Evolutionary conservation across 352 stramenopile species (phyloP).

Genomic region (Aphanomyces euteiches): DNA sequence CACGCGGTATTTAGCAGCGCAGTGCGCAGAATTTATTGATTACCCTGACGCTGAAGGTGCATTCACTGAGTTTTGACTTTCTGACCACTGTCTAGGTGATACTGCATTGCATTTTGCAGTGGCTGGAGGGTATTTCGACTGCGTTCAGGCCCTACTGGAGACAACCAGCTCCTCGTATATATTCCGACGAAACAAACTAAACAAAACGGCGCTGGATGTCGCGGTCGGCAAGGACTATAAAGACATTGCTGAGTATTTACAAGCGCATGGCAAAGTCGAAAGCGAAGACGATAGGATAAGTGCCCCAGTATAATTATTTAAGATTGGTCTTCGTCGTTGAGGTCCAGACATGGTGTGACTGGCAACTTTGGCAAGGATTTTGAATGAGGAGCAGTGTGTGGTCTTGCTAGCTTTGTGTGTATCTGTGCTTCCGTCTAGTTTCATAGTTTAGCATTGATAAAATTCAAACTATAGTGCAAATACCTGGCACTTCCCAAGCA

Average conservation of each 20-base stretch:
- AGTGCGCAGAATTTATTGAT: conserved; percentile 61
- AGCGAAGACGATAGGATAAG: neutral
- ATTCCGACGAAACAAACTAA: conserved; percentile 52
- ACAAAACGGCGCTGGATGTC: conserved; percentile 43
- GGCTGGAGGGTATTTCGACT: conserved; percentile 40
- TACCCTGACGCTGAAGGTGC: conserved; percentile 50
- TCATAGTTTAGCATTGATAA: too few relatives aligned
- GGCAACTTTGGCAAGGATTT: conserved; percentile 22
- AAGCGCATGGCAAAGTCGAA: conserved; percentile 8
- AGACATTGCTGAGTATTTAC: conserved; percentile 35
- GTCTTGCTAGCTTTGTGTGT: neutral
- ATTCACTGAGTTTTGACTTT: neutral
- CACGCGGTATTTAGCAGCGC: conserved; percentile 48
- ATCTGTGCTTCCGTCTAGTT: too few relatives aligned
- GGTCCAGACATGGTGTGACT: neutral
- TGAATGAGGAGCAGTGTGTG: conserved; percentile 17
- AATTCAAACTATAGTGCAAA: too few relatives aligned
- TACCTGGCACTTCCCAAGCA: conserved; percentile 14
- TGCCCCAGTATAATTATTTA: neutral
- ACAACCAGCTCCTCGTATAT: conserved; percentile 48
- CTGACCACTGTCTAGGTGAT: conserved; percentile 35
- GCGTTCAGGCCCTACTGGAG: conserved; percentile 39
- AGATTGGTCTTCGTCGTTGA: neutral
- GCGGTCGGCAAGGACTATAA: conserved; percentile 38
- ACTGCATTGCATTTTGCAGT: conserved; percentile 60